Percentiles rank a stretch among this genome's conserved stretches.
phyloP scores from a whole-genome alignment of 164 flowering plant genomes.

The Brasenia schreberi region DNA sequence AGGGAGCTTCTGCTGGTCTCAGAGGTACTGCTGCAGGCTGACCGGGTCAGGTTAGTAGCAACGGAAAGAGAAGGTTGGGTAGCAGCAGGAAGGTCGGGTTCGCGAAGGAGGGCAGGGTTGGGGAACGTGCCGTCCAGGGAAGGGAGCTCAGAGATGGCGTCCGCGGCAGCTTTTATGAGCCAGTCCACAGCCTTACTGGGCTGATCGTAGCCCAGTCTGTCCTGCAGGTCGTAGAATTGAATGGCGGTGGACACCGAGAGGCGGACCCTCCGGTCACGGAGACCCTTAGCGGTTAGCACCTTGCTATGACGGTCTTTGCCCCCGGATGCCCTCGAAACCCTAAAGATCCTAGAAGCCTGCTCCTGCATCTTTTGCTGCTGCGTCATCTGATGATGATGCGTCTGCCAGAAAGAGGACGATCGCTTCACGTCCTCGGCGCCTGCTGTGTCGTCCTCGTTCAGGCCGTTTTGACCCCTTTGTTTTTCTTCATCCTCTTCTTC shows the following conservation, averaged over 20 bases:
- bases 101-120: constrained; percentile 8
- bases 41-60: constrained; percentile 17
- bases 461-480: background rate
- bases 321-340: constrained; percentile 86
- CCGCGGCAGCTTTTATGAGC: constrained; percentile 74
- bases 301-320: constrained; percentile 92
- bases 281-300: constrained; percentile 63
- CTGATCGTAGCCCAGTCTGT: constrained; percentile 74
- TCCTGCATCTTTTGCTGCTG: constrained; percentile 13
- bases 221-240: constrained; percentile 80
- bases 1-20: constrained; percentile 87
- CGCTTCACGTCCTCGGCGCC: background rate
- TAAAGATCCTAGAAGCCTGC: constrained; percentile 66
- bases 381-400: background rate
- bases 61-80: constrained; percentile 3
- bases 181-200: constrained; percentile 99
- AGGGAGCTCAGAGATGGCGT: constrained; percentile 80
- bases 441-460: no score
- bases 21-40: constrained; percentile 73
- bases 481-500: background rate
- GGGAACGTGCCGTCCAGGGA: constrained; percentile 48
- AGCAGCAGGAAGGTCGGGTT: background rate
- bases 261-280: constrained; percentile 61
- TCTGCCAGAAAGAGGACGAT: background rate
- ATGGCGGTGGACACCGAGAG: constrained; percentile 69